Evolutionary conservation across 2,329 filamentous ascomycete species (phyloP), one percentile per base, ranked within the genome.

Genomic region (Helotiales sp.): DNA sequence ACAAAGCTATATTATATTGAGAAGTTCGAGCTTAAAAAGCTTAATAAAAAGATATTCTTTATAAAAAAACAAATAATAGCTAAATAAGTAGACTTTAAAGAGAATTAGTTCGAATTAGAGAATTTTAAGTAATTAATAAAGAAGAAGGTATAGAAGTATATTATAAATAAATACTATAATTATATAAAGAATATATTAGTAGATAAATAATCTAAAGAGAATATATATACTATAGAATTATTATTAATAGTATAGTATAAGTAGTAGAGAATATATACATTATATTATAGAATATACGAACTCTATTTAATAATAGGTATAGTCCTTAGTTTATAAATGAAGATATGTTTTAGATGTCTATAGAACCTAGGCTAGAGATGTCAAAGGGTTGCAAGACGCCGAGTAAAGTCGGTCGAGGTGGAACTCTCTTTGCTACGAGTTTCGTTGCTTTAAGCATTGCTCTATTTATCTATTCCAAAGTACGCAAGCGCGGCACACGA

Each of bases 1-100:
- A 77, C 77, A 60, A 77, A 84, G 62, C 80, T 81, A 66, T 65
- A 73, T 68, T 67, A 78, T 70, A 72, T 74, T 66, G 75, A 80
- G 70, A 72, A 19, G 22, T 29, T 15, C 27, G 22, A 58, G 2
- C 67, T 80, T 44, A 69, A 73, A 58, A 66, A 72, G 64, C 74
- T 81, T 56, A 91, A 90, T 54, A 83, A 89, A 70, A 97, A 96
- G 81, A 87, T 87, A 2, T 99, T 99, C 76, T 97, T 96, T 81
- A 85, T 98, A 80, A 98, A 98, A 81, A 90, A 86, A 52, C 85
- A 95, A 62, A 98, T 99, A 73, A 91, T 98, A 89, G 91, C 93
- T 31, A 95, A 95, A n/a, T 95, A 98, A 77, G 91, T 89, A 29
- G 84, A 96, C 73, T 74, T 98, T 52, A 78, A 79, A 61, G 80